Evolutionary conservation across 2,329 filamentous ascomycete species (phyloP), one percentile per base, ranked within the genome.

Genomic region (Fusarium sp.): DNA sequence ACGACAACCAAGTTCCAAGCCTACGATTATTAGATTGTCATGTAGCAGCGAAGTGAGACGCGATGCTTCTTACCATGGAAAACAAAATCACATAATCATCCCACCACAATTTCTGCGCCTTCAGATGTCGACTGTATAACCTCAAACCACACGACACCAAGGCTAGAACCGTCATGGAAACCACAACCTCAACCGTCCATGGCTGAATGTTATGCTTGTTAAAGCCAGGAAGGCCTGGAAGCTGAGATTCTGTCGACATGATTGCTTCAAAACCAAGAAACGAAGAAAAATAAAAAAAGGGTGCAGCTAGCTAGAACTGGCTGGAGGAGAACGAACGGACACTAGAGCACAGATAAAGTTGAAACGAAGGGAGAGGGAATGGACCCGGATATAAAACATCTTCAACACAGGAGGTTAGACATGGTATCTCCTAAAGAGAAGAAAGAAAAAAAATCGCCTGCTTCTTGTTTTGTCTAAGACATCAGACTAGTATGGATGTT

Each of bases 61-160:
- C 7, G 8, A 6, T 20, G 16, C 13, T 31, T 8, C 65, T 62
- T 54, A 84, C 83, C 83, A 83, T 81, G 1, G 83, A 84, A 51
- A 81, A 83, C 0, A 84, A 58, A 57, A 85, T 82, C 72, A 83
- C 77, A 71, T 79, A 84, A 70, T 85, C 83, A 74, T 85, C 83
- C 83, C 82, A 84, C 83, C 83, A 85, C 7, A 84, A 70, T 60
- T 73, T 71, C 57, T 83, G 82, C 4, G 74, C 78, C 45, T 81
- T 82, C 44, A 83, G 72, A 49, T 77, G 77, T 12, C 83, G 80
- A 57, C 81, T 80, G 30, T 79, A 55, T 7, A 85, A 50, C 4
- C 83, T 78, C 15, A 84, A 71, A n/a, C 38, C 72, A 13, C 84
- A 80, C 4, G 77, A 72, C 2, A 77, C 37, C 18, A 80, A 64